Evolutionary conservation across 768 basidiomycete species (phyloP).

Genomic region (Hydnomerulius pinastri): DNA sequence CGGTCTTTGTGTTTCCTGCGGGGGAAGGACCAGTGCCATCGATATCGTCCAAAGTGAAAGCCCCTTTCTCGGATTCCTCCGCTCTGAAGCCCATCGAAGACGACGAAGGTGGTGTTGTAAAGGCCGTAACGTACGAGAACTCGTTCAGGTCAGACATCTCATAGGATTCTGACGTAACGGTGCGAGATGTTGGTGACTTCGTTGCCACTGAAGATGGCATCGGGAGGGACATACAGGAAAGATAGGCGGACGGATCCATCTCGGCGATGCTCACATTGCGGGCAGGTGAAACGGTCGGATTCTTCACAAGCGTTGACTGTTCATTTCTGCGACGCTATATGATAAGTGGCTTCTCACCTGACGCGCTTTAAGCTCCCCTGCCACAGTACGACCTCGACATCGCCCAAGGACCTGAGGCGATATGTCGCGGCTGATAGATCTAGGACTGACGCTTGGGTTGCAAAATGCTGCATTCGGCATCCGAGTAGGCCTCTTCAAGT

Average conservation of each 20-base stretch:
- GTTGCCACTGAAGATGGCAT: constrained; percentile 1
- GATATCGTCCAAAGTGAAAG: constrained; percentile 3
- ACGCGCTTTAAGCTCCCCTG: constrained; percentile 9
- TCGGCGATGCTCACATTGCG: constrained; percentile 3
- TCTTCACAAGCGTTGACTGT: constrained; percentile 10
- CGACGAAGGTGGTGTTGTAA: constrained; percentile 32
- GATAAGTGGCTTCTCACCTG: constrained; percentile 14
- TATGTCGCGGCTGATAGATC: constrained; percentile 2
- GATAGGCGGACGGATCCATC: constrained; percentile 4
- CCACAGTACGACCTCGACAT: constrained; percentile 19
- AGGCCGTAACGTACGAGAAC: constrained; percentile 33
- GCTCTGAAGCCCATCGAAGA: constrained; percentile 17
- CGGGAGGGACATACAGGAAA: constrained; percentile 12
- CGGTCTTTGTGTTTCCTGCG: too few relatives aligned
- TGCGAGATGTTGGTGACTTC: constrained; percentile 14
- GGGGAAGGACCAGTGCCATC: too few relatives aligned
- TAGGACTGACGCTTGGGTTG: constrained; percentile 1
- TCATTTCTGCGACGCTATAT: not conserved
- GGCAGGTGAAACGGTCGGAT: not conserved
- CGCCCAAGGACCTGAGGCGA: constrained; percentile 21
- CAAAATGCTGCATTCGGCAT: constrained; percentile 4
- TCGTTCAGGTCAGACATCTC: constrained; percentile 28
- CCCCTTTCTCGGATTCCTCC: constrained; percentile 13
- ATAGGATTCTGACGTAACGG: constrained; percentile 10
- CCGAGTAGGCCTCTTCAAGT: constrained; percentile 20